Conservation (phyloP, 352 stramenopile species). For the Globisporangium middletonii region DNA sequence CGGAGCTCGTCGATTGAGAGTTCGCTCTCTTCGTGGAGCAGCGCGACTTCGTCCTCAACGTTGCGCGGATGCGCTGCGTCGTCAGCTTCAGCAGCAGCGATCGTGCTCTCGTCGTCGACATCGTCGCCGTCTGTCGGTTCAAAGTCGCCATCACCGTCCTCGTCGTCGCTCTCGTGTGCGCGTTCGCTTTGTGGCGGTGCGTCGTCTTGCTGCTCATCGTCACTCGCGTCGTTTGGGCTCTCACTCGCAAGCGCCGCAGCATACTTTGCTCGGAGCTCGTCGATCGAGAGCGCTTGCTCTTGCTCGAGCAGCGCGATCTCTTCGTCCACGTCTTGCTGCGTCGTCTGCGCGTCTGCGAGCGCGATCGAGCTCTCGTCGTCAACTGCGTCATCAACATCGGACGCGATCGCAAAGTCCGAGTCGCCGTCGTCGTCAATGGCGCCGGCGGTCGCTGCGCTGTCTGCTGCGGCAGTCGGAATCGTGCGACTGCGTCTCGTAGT, state of each 20-base stretch:
- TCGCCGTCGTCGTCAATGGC: conserved; percentile 19
- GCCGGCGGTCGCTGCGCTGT: conserved; percentile 2
- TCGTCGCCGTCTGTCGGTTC: conserved; percentile 29
- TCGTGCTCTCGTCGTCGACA: conserved; percentile 88
- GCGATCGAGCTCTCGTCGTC: conserved; percentile 91
- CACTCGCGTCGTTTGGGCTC: conserved; percentile 12
- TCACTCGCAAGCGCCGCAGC: conserved; percentile 14
- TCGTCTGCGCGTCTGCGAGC: conserved; percentile 54
- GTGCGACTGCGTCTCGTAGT: too few relatives aligned
- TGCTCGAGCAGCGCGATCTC: conserved; percentile 86
- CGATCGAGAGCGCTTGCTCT: conserved; percentile 91
- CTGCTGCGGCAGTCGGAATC: not conserved
- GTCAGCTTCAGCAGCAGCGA: conserved; percentile 80
- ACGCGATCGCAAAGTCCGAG: conserved; percentile 27
- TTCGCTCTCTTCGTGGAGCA: conserved; percentile 88
- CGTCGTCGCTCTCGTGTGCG: not conserved
- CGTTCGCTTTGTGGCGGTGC: too few relatives aligned
- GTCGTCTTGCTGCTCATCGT: conserved; percentile 9
- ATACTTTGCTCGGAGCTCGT: conserved; percentile 63
- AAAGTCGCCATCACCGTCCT: conserved; percentile 23
- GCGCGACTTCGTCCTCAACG: conserved; percentile 66
- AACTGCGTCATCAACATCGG: conserved; percentile 21
- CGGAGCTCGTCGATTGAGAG: conserved; percentile 89
- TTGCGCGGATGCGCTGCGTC: conserved; percentile 22
- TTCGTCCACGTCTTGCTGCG: conserved; percentile 32